A percentile compares a stretch with the other conserved stretches of the same genome.
Conservation (phyloP, 1,139 yeast genomes). For the Chernovozyma aurita region DNA sequence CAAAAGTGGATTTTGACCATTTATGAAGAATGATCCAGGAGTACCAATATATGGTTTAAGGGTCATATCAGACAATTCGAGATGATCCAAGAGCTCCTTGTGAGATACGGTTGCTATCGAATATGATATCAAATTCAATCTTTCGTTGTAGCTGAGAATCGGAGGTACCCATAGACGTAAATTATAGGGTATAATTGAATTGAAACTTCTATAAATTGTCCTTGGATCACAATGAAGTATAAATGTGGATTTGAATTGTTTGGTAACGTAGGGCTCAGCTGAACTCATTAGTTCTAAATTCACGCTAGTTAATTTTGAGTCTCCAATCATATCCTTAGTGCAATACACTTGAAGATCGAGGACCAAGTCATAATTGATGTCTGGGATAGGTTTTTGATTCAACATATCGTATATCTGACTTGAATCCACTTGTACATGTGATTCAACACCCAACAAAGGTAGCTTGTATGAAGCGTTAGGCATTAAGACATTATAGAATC, state of each 20-base stretch:
- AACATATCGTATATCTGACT: neutral
- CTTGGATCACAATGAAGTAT: slow-evolving; percentile 28
- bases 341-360: slow-evolving; percentile 2
- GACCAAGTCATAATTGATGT: slow-evolving; percentile 2
- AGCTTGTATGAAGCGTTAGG: neutral
- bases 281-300: neutral
- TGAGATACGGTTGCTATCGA: neutral
- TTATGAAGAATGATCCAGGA: neutral
- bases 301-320: slow-evolving; percentile 7
- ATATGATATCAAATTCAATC: slow-evolving; percentile 2
- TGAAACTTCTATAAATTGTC: slow-evolving; percentile 24
- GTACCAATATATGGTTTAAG: neutral
- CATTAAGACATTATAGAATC: slow-evolving; percentile 19
- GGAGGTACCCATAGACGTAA: slow-evolving; percentile 39
- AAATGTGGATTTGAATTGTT: slow-evolving; percentile 10
- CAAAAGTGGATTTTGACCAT: too few species aligned
- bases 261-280: neutral
- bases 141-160: slow-evolving; percentile 20
- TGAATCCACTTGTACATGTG: neutral
- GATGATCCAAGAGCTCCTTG: slow-evolving; percentile 1
- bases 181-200: slow-evolving; percentile 32
- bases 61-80: neutral
- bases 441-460: neutral
- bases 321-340: slow-evolving; percentile 7
- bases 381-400: neutral